phyloP scores from a whole-genome alignment of 2,329 filamentous ascomycete species.

The Paraphoma chrysanthemicola region DNA sequence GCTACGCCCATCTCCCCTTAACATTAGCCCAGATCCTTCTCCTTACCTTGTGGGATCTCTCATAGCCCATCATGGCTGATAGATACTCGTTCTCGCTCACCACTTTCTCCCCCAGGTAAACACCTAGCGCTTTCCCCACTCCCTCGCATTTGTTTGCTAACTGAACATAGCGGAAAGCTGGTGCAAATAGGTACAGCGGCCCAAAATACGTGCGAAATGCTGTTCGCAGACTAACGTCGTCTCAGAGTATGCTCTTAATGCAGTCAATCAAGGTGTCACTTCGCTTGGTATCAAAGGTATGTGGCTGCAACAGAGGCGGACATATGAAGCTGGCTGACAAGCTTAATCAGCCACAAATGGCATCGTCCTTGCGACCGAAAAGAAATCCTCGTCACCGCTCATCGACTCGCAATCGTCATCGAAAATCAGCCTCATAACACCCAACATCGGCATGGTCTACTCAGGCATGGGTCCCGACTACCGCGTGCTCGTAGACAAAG shows the following conservation, averaged over 20 bases:
- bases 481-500: constrained; percentile 95
- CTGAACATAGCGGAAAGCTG: constrained; percentile 82
- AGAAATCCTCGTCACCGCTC: constrained; percentile 97
- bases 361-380: constrained; percentile 98
- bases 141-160: constrained; percentile 54
- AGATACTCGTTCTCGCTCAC: constrained; percentile 99
- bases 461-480: constrained; percentile 99
- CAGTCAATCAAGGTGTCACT: constrained; percentile 98
- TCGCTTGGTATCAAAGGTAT: constrained; percentile 97
- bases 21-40: constrained; percentile 1
- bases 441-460: constrained; percentile 99
- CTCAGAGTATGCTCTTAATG: constrained; percentile 97
- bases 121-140: constrained; percentile 19
- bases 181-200: constrained; percentile 84
- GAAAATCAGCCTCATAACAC: constrained; percentile 97
- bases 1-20: constrained; percentile 10
- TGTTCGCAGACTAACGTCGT: constrained; percentile 18
- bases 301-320: neutral
- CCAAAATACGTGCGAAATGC: neutral
- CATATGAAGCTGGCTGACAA: constrained; percentile 7
- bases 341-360: constrained; percentile 84
- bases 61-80: constrained; percentile 76
- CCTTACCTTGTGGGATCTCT: constrained; percentile 2
- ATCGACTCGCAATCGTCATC: constrained; percentile 94
- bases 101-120: constrained; percentile 98